Conservation (phyloP, 2,329 filamentous ascomycete species). For the Aspergillus ochraceoroseus region DNA sequence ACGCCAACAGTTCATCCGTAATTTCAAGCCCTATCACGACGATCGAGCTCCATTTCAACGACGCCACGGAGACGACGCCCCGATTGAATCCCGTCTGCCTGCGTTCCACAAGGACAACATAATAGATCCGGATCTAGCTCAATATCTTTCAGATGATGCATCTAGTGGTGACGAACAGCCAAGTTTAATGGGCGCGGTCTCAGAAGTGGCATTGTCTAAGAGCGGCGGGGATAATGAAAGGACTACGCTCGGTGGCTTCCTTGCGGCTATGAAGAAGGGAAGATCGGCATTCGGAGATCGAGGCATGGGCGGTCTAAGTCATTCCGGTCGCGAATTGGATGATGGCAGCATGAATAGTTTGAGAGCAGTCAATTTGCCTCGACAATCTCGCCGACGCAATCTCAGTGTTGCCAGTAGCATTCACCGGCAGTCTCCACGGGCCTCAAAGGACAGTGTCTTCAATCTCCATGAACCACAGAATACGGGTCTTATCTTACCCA, state of each 20-base stretch:
- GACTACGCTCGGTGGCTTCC: constrained; percentile 64
- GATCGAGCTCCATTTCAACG: constrained; percentile 85
- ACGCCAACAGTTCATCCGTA: constrained; percentile 74
- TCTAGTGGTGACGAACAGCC: constrained; percentile 91
- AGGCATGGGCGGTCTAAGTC: constrained; percentile 65
- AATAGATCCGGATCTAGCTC: constrained; percentile 91
- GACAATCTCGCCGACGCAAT: constrained; percentile 68
- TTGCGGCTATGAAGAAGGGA: constrained; percentile 70
- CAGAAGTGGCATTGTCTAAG: constrained; percentile 58
- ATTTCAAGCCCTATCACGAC: constrained; percentile 66
- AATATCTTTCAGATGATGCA: constrained; percentile 90
- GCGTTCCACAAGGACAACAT: constrained; percentile 99
- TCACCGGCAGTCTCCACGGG: constrained; percentile 67
- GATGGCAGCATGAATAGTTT: constrained; percentile 60
- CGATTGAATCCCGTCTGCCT: constrained; percentile 64
- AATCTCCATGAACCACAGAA: constrained; percentile 31
- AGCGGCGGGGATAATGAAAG: constrained; percentile 68
- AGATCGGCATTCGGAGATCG: constrained; percentile 69
- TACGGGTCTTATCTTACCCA: constrained; percentile 42
- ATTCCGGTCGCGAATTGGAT: constrained; percentile 61
- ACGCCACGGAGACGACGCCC: constrained; percentile 62
- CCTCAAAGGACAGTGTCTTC: constrained; percentile 53
- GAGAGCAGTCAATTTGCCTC: constrained; percentile 56
- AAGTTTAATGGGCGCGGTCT: constrained; percentile 73
- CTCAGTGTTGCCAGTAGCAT: constrained; percentile 75